Percentiles rank a stretch among this genome's conserved stretches.
Evolutionary conservation across 768 basidiomycete species (phyloP).

Genomic region (Lentinula raphanica): DNA sequence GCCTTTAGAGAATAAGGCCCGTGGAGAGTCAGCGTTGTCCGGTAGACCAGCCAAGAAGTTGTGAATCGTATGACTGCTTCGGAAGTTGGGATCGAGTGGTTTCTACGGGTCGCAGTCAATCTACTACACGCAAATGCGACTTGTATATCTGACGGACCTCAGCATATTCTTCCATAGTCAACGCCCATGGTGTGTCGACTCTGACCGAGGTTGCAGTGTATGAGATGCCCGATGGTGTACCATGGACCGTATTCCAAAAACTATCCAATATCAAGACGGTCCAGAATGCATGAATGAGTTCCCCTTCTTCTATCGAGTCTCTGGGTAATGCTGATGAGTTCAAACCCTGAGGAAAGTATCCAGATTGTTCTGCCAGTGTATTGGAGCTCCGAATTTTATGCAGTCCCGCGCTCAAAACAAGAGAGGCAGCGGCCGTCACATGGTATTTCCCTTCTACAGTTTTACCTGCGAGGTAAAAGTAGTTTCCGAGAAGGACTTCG

Average conservation of each 20-base stretch:
- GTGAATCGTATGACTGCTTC: slow-evolving; percentile 21
- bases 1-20: slow-evolving; percentile 24
- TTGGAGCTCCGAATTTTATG: slow-evolving; percentile 3
- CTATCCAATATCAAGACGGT: slow-evolving; percentile 52
- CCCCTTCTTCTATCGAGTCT: slow-evolving; percentile 51
- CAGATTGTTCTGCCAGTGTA: neutral
- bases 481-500: slow-evolving; percentile 49
- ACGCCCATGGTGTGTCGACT: slow-evolving; percentile 33
- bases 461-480: slow-evolving; percentile 43
- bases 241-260: slow-evolving; percentile 40
- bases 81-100: slow-evolving; percentile 10
- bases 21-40: slow-evolving; percentile 20
- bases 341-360: slow-evolving; percentile 21
- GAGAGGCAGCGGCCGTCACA: slow-evolving; percentile 38
- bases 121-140: no score
- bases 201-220: slow-evolving; percentile 28
- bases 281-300: slow-evolving; percentile 67
- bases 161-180: slow-evolving; percentile 17
- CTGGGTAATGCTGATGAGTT: slow-evolving; percentile 18
- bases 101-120: no score
- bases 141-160: slow-evolving; percentile 11
- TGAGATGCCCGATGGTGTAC: slow-evolving; percentile 36
- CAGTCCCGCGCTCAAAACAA: slow-evolving; percentile 25
- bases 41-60: slow-evolving; percentile 21
- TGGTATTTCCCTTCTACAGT: slow-evolving; percentile 45